Conservation (phyloP, 805 yeast genomes). For the Blastobotrys robertii region DNA sequence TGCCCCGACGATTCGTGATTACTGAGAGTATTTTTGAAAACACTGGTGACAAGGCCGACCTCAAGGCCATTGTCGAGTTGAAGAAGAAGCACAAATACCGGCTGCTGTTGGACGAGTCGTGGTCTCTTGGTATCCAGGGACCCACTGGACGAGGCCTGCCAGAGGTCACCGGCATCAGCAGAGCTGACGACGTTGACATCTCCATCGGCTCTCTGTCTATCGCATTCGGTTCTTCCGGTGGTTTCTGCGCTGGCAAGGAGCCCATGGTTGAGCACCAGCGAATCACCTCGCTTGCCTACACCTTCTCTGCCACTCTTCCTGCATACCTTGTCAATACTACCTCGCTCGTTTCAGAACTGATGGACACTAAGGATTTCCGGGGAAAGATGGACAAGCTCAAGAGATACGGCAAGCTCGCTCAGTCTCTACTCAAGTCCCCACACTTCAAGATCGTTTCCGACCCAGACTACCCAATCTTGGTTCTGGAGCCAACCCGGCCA, state of each 20-base stretch:
- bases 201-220: conserved; percentile 81
- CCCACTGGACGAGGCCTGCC: conserved; percentile 74
- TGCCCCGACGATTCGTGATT: conserved; percentile 82
- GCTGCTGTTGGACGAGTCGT: conserved; percentile 76
- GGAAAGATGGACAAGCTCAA: conserved; percentile 9
- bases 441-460: not conserved
- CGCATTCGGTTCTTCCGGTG: conserved; percentile 80
- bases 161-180: conserved; percentile 60
- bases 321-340: conserved; percentile 61
- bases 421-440: no score
- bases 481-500: conserved; percentile 16
- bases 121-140: conserved; percentile 82
- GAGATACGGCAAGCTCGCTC: no score
- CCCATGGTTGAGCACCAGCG: conserved; percentile 89
- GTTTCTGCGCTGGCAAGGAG: conserved; percentile 78
- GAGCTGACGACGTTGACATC: conserved; percentile 59
- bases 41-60: conserved; percentile 69
- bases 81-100: conserved; percentile 79
- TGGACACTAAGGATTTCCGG: conserved; percentile 29
- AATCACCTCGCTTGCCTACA: conserved; percentile 80
- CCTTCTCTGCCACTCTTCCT: conserved; percentile 90
- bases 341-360: conserved; percentile 13
- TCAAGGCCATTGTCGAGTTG: conserved; percentile 58
- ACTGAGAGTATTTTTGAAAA: conserved; percentile 85
- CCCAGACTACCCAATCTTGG: conserved; percentile 1